Conservation (phyloP, 2,329 filamentous ascomycete species). For the Exophiala mesophila region DNA sequence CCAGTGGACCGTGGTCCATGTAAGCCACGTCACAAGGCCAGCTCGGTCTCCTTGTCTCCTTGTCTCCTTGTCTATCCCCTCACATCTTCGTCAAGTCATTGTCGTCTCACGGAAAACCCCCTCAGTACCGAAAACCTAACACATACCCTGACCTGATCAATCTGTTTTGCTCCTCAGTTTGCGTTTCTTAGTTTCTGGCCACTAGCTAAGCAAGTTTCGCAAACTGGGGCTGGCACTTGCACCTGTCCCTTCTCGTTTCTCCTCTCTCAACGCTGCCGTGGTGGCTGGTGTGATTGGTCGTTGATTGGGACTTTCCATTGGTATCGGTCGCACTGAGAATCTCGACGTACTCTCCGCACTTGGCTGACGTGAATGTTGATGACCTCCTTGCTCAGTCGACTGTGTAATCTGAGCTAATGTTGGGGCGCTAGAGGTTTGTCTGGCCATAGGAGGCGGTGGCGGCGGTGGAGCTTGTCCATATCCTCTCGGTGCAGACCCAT, state of each 20-base stretch:
- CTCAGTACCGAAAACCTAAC: too few species aligned
- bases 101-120: too few species aligned
- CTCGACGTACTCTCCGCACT: constrained; percentile 18
- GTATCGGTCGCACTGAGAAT: constrained; percentile 12
- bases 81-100: too few species aligned
- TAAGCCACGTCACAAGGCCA: too few species aligned
- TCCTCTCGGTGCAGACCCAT: constrained; percentile 7
- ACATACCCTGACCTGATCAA: too few species aligned
- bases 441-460: constrained; percentile 5
- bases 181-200: too few species aligned
- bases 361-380: constrained; percentile 16
- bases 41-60: too few species aligned
- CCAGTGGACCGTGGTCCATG: too few species aligned
- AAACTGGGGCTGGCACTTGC: constrained; percentile 73
- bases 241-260: constrained; percentile 43
- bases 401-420: constrained; percentile 21
- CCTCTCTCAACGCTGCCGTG: constrained; percentile 24
- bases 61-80: too few species aligned
- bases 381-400: constrained; percentile 14
- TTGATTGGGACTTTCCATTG: constrained; percentile 16
- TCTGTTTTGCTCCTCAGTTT: too few species aligned
- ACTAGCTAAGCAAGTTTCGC: constrained; percentile 64
- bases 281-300: constrained; percentile 19
- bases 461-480: constrained; percentile 13
- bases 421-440: constrained; percentile 18